Evolutionary conservation across 345 rosid species (phyloP).

Genomic region (Citrus cavaleriei): DNA sequence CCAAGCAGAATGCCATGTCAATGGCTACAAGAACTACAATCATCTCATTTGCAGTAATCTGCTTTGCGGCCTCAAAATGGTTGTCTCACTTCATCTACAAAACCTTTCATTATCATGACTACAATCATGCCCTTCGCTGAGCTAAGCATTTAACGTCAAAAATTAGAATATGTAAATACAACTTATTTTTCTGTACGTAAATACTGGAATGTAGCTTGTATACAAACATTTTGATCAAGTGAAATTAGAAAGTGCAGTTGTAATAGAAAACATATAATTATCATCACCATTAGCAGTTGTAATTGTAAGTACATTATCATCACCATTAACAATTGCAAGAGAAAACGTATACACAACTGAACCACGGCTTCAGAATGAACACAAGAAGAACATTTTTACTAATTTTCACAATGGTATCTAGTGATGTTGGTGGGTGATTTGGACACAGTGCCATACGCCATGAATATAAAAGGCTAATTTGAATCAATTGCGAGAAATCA

Average conservation of each 20-base stretch:
- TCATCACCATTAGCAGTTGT: slow-evolving; percentile 30
- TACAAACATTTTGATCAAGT: background rate
- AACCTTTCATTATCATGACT: slow-evolving; percentile 69
- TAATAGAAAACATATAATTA: slow-evolving; percentile 5
- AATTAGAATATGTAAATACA: background rate
- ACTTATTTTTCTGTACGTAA: too few species aligned
- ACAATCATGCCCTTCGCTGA: slow-evolving; percentile 66
- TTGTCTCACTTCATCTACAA: slow-evolving; percentile 68
- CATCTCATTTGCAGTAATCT: slow-evolving; percentile 41
- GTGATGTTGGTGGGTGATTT: slow-evolving; percentile 72
- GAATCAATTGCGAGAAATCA: too few species aligned
- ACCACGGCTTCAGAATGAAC: slow-evolving; percentile 22
- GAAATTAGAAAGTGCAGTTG: background rate
- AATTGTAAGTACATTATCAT: slow-evolving; percentile 27
- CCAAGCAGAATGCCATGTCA: slow-evolving; percentile 42
- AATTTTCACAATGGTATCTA: slow-evolving; percentile 74
- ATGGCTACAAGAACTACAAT: slow-evolving; percentile 35
- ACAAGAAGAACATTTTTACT: slow-evolving; percentile 50
- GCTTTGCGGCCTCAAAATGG: slow-evolving; percentile 75
- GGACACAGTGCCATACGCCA: slow-evolving; percentile 66
- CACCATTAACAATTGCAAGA: slow-evolving; percentile 29
- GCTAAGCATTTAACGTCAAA: background rate
- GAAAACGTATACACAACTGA: slow-evolving; percentile 22
- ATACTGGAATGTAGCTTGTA: background rate
- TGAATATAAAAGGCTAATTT: slow-evolving; percentile 33